phyloP scores from a whole-genome alignment of 169 alveolate genomes.

The Perkinsus marinus region DNA sequence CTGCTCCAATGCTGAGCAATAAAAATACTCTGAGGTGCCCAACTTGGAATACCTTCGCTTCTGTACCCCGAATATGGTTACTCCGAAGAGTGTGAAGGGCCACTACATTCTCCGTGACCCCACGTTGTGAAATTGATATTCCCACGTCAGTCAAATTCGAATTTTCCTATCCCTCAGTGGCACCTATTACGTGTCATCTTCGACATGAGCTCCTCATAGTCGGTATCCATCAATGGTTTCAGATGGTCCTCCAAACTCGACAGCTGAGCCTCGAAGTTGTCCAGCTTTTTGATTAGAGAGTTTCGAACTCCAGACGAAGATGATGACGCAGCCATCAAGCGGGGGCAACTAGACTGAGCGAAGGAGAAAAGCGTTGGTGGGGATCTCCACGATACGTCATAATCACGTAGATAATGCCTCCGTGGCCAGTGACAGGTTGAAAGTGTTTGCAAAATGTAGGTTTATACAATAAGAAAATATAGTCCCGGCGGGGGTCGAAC shows the following conservation, averaged over 20 bases:
- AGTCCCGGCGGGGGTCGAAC: slow-evolving; percentile 1
- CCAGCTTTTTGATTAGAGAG: background rate
- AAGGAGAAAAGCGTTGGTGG: no score
- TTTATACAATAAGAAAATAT: background rate
- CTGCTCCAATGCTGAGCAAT: background rate
- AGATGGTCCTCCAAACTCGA: background rate
- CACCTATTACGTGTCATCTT: background rate
- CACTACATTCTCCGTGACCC: no score
- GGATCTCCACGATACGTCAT: no score
- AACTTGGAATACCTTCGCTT: background rate
- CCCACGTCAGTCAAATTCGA: no score
- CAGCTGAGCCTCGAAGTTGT: background rate
- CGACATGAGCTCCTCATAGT: background rate
- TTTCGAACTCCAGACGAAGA: background rate
- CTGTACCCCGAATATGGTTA: no score
- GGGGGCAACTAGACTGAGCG: background rate
- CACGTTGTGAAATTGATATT: no score
- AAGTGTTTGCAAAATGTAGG: no score
- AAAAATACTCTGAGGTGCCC: background rate
- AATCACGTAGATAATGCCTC: no score
- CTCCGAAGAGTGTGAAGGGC: no score
- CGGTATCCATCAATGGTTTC: background rate
- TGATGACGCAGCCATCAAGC: background rate
- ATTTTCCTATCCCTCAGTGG: no score
- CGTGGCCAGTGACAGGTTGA: no score